Conservation (phyloP, 192 early-diverging fungal species). For the Borealophlyctis nickersoniae region DNA sequence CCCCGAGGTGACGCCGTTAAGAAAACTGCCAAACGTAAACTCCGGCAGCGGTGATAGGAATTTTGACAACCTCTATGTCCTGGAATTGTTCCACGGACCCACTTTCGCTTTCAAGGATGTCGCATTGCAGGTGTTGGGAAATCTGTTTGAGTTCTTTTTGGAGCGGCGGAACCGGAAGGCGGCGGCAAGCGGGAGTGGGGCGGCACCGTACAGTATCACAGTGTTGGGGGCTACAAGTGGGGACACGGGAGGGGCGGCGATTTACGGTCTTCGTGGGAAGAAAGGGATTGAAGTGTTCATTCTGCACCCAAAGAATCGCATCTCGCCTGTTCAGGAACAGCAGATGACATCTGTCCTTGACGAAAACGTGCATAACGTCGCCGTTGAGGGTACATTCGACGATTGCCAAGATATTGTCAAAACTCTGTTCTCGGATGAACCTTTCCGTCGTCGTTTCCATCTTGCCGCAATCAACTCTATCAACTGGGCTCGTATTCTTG, state of each 20-base stretch:
- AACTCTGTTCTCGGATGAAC: constrained; percentile 73
- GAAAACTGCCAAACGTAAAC: constrained; percentile 59
- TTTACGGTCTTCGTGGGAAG: constrained; percentile 93
- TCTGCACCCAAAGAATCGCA: constrained; percentile 82
- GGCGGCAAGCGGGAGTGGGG: constrained; percentile 3
- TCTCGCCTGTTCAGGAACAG: constrained; percentile 92
- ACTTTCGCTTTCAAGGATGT: constrained; percentile 99
- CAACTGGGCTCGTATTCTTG: constrained; percentile 98
- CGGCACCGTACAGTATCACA: constrained; percentile 63
- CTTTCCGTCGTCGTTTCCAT: constrained; percentile 71
- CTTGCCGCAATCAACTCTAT: constrained; percentile 97
- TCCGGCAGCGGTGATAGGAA: constrained; percentile 16
- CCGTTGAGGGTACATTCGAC: constrained; percentile 94
- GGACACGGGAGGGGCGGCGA: constrained; percentile 97
- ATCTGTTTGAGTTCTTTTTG: constrained; percentile 97
- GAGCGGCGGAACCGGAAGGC: constrained; percentile 60
- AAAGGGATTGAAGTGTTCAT: constrained; percentile 92
- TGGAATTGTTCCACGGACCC: constrained; percentile 96
- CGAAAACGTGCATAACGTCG: constrained; percentile 87
- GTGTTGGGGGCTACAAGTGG: constrained; percentile 95
- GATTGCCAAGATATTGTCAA: constrained; percentile 97
- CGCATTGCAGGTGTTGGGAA: constrained; percentile 92
- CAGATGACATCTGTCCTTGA: constrained; percentile 98
- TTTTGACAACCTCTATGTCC: constrained; percentile 38
- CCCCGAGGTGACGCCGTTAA: constrained; percentile 74